phyloP scores from a whole-genome alignment of 2,329 filamentous ascomycete species.

The Fusarium papillatum region DNA sequence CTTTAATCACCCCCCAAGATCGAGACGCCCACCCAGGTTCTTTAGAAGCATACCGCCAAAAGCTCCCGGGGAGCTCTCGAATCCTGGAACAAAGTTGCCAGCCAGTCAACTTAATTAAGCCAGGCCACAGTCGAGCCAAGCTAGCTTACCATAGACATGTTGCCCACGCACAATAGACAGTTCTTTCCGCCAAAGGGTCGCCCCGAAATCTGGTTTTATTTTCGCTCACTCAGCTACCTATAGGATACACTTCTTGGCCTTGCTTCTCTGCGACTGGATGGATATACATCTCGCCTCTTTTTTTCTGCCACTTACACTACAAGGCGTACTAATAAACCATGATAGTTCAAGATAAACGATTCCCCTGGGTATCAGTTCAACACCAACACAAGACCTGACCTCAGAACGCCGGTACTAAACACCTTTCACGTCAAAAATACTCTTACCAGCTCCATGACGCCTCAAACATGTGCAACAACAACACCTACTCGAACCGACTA shows the following conservation, averaged over 20 bases:
- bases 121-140: conserved; percentile 36
- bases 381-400: conserved; percentile 4
- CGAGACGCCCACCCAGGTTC: conserved; percentile 4
- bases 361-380: conserved; percentile 25
- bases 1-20: conserved; percentile 3
- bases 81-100: conserved; percentile 30
- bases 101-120: conserved; percentile 30
- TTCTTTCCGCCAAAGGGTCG: conserved; percentile 38
- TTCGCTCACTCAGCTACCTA: background rate
- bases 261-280: background rate
- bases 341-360: background rate
- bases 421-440: background rate
- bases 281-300: background rate
- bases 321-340: background rate
- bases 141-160: conserved; percentile 45
- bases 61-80: conserved; percentile 7
- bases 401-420: conserved; percentile 8
- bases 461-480: background rate
- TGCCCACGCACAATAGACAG: conserved; percentile 50
- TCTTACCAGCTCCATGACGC: background rate
- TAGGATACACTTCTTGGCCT: background rate
- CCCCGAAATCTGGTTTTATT: background rate
- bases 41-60: conserved; percentile 8
- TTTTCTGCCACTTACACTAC: background rate
- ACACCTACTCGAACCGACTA: conserved; percentile 9